Evolutionary conservation across 371 early-diverging fungal species (phyloP), one percentile per base, ranked within the genome.

Genomic region (Mucor lusitanicus): DNA sequence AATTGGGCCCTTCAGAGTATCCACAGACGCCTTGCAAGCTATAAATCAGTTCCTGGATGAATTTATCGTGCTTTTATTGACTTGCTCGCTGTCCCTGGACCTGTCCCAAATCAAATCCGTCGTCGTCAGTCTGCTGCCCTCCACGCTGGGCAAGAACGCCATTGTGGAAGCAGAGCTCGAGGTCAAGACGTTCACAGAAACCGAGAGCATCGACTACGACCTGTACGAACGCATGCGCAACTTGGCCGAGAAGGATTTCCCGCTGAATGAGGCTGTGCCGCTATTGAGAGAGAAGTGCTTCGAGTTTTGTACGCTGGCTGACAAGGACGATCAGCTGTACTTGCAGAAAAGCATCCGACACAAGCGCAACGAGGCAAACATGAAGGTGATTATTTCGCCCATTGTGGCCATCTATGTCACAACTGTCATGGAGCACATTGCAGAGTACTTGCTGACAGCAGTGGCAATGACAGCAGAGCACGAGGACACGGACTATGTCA

Each of bases 91-190:
- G n/a, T 86, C 87, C 0, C 71, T 87, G 7, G 89, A 87, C 30
- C 70, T 87, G 19, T 77, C 76, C 17, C 80, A 82, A 17, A 87
- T 89, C 57, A 89, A 89, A 69, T 61, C 80, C 0, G 75, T 84
- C 2, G 82, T 86, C 3, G 78, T 82, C 39, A 78, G 76, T 53
- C 67, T 84, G 6, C 67, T 89, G 39, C 87, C 89, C 0, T 84
- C 87, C 3, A 82, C 80, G 11, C 74, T 89, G 1, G 89, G 89
- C 9, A 89, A 87, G 68, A 87, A 87, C 68, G 87, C 89, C 11
- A 85, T 89, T 63, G 85, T 87, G n/a, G 89, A 89, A 68, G 88
- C 89, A 7, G 89, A 89, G 59, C 69, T 89, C 8, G 89, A 89
- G 64, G 85, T 87, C 17, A 89, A 89, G 63, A 85, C 84, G 3